Base-by-base conservation (phyloP, 2,329 filamentous ascomycete genomes). In the Pyrenophora graminea region DNA sequence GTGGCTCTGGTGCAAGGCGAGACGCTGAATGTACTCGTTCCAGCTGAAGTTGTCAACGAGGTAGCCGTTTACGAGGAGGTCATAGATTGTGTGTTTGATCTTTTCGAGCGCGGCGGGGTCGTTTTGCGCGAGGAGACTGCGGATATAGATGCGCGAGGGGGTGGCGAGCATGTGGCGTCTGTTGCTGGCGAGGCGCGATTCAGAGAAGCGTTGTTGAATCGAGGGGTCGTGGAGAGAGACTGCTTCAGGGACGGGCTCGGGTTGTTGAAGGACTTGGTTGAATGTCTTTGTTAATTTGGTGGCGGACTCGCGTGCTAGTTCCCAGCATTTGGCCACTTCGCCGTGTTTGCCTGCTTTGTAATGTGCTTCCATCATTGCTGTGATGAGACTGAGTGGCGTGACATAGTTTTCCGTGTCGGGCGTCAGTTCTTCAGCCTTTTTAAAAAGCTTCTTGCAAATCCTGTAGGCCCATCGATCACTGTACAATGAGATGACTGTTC, bases 41-140 rank as follows among this genome's bases (percentile, higher is more conserved):
- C 91, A 96, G 61, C 90, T 91, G 62, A 81, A 82, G 68, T 83
- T 86, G 65, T 90, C 87, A 50, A 97, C 74, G 23, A 78, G 76
- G 76, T 93, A 97, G 9, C 92, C 93, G 34, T 81, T 79, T 1
- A 70, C 68, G 7, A 83, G 76, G 9, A 92, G 76, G n/a, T 80
- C 72, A 18, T 78, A 71, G 23, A 91, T 60, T 5, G 66, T 66
- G 17, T 53, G 43, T 31, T 71, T 54, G 25, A 68, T 67, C 53
- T 62, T 39, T 37, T 72, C 56, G 10, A 75, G 53, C n/a, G 39
- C n/a, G 44, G 42, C 23, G 10, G 69, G 58, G 8, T 54, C 39
- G 12, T 62, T 50, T 30, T 83, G 78, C 52, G 83, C 82, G 27
- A 76, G 70, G 8, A 87, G 70, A 44, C 80, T 78, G 44, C 74